A percentile compares a stretch with the other conserved stretches of the same genome.
phyloP scores from a whole-genome alignment of 2,329 filamentous ascomycete genomes.

The Trichoderma arundinaceum region DNA sequence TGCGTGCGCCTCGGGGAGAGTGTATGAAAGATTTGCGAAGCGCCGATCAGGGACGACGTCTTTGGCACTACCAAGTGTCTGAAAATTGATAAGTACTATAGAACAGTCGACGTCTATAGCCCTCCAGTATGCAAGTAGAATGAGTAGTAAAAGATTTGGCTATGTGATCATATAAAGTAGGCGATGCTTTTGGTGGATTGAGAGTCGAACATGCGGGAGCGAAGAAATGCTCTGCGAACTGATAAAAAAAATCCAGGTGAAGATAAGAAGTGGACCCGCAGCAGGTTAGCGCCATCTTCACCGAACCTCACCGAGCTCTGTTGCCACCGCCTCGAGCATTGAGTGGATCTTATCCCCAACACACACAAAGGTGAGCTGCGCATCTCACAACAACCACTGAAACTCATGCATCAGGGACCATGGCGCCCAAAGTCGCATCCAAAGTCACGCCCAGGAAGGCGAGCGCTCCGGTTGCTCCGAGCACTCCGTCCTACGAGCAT shows the following conservation, averaged over 20 bases:
- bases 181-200: neutral
- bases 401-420: constrained; percentile 37
- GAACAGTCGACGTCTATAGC: neutral
- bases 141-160: neutral
- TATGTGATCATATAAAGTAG: neutral
- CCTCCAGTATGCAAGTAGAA: neutral
- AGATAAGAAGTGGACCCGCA: constrained; percentile 32
- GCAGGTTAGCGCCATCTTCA: constrained; percentile 28
- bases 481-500: constrained; percentile 50
- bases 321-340: constrained; percentile 24
- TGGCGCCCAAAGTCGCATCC: constrained; percentile 47
- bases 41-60: neutral
- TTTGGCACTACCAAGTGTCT: too few species aligned
- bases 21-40: neutral
- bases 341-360: constrained; percentile 35
- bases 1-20: neutral
- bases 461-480: constrained; percentile 36
- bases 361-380: constrained; percentile 36
- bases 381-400: constrained; percentile 35
- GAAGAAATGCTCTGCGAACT: neutral
- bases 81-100: too few species aligned
- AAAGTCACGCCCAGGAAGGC: constrained; percentile 35
- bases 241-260: constrained; percentile 44
- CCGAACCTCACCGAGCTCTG: constrained; percentile 34
- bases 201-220: neutral